A percentile compares a stretch with the other conserved stretches of the same genome.
Conservation (phyloP, 169 alveolate species). For the Amoebophrya sp. region DNA sequence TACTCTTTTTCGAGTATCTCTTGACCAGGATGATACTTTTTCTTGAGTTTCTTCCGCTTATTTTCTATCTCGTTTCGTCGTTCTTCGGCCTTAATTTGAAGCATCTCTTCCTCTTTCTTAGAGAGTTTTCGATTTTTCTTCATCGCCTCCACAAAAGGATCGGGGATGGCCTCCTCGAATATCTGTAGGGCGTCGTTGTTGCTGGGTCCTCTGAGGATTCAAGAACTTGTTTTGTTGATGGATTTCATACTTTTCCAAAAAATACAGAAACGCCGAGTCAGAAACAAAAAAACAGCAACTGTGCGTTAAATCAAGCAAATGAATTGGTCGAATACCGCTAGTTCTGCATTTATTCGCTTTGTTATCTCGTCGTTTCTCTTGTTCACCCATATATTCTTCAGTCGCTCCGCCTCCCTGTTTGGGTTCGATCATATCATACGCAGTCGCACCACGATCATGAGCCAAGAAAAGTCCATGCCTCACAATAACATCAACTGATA, state of each 20-base stretch:
- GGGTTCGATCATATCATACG: too few relatives aligned
- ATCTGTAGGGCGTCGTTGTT: neutral
- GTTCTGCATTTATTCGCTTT: neutral
- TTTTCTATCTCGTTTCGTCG: neutral
- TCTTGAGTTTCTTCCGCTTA: slow-evolving; percentile 21
- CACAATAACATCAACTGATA: too few relatives aligned
- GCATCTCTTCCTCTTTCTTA: neutral
- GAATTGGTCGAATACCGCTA: neutral
- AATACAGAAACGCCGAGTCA: too few relatives aligned
- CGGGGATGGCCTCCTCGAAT: neutral
- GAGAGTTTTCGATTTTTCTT: slow-evolving; percentile 43
- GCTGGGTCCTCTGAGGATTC: too few relatives aligned
- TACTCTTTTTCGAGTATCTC: slow-evolving; percentile 44
- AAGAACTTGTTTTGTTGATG: too few relatives aligned
- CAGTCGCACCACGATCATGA: too few relatives aligned
- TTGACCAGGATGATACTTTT: neutral
- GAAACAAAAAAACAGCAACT: too few relatives aligned
- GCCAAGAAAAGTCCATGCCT: too few relatives aligned
- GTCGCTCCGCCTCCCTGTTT: slow-evolving; percentile 5
- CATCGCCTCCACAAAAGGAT: slow-evolving; percentile 8
- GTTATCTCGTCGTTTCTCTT: neutral
- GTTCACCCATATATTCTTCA: neutral
- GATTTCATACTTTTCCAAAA: too few relatives aligned
- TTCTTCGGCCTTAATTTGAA: neutral
- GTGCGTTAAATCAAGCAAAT: neutral